phyloP scores from a whole-genome alignment of 345 rosid species.

The Noccaea caerulescens region DNA sequence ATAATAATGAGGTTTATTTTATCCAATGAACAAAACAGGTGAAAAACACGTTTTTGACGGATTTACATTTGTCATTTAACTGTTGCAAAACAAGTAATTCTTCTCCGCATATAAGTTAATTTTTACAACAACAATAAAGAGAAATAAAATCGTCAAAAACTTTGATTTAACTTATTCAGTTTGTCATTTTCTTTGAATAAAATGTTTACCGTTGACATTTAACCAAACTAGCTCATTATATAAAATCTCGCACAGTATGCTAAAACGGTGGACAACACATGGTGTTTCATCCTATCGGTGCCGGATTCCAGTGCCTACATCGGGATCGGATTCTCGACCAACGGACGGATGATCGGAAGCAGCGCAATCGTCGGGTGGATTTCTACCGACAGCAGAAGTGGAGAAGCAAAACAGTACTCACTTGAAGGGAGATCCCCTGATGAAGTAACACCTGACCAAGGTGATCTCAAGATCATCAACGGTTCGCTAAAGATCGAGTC shows the following conservation, averaged over 20 bases:
- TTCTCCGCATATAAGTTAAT: too few species aligned
- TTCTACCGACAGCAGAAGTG: slow-evolving; percentile 37
- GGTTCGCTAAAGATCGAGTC: slow-evolving; percentile 49
- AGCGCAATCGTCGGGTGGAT: slow-evolving; percentile 88
- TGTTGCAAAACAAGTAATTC: too few species aligned
- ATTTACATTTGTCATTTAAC: too few species aligned
- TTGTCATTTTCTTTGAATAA: too few species aligned
- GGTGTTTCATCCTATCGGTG: slow-evolving; percentile 83
- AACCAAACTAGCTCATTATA: too few species aligned
- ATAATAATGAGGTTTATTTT: too few species aligned
- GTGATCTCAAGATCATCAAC: slow-evolving; percentile 49
- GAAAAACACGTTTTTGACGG: too few species aligned
- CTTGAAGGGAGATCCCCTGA: slow-evolving; percentile 49
- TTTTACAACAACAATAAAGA: too few species aligned
- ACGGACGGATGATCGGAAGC: slow-evolving; percentile 67
- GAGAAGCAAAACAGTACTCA: slow-evolving; percentile 51
- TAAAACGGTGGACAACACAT: slow-evolving; percentile 44
- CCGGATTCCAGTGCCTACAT: slow-evolving; percentile 52
- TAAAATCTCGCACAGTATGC: slow-evolving; percentile 51
- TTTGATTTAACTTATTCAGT: too few species aligned
- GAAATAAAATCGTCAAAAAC: too few species aligned
- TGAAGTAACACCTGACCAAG: slow-evolving; percentile 60
- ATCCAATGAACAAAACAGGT: too few species aligned
- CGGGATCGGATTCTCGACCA: slow-evolving; percentile 75
- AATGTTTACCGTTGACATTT: too few species aligned